Percentiles rank a stretch among this genome's conserved stretches.
phyloP scores from a whole-genome alignment of 2,329 filamentous ascomycete species.

The Calonectria pteridis region DNA sequence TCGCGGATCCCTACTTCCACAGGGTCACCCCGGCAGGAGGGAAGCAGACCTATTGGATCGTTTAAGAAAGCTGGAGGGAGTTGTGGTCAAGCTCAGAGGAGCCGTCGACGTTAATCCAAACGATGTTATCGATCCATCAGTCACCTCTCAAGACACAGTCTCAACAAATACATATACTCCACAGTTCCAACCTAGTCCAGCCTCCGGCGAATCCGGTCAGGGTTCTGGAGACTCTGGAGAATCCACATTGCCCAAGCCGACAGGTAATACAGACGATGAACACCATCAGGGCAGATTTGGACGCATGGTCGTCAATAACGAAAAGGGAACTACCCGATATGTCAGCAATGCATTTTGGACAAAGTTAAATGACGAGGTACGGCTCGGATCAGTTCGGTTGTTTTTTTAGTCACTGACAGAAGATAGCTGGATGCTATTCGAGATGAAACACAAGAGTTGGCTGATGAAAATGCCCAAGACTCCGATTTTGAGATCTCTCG shows the following conservation, averaged over 20 bases:
- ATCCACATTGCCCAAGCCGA: neutral
- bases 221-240: neutral
- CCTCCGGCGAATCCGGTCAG: neutral
- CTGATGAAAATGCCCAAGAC: neutral
- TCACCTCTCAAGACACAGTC: neutral
- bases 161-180: neutral
- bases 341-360: conserved; percentile 2
- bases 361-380: neutral
- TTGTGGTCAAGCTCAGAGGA: neutral
- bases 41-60: neutral
- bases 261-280: neutral
- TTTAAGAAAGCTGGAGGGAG: neutral
- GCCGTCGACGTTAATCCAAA: neutral
- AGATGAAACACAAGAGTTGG: neutral
- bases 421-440: neutral
- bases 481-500: neutral
- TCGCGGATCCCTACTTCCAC: neutral
- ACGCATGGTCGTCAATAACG: neutral
- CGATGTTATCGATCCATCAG: neutral
- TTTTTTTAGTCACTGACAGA: neutral
- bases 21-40: neutral
- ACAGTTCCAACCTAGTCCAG: neutral
- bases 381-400: neutral
- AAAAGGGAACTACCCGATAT: neutral
- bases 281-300: neutral